Evolutionary conservation across 2,329 filamentous ascomycete genomes (phyloP).

Genomic region (Orbilia oligospora): DNA sequence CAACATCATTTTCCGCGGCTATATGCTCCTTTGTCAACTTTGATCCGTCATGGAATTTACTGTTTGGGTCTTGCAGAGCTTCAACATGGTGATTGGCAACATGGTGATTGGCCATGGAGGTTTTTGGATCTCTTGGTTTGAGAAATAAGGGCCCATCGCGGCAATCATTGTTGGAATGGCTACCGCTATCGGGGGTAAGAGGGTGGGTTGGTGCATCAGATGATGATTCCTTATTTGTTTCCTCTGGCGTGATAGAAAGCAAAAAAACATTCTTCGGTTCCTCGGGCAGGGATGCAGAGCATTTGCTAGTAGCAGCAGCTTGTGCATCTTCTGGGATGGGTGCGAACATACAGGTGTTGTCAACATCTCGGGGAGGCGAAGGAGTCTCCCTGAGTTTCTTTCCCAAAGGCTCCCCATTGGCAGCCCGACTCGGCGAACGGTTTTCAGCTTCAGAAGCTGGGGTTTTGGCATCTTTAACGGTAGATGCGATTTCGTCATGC

Average conservation of each 20-base stretch:
- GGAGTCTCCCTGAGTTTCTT: conserved; percentile 53
- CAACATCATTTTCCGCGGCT: conserved; percentile 20
- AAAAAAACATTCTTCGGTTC: conserved; percentile 8
- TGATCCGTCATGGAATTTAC: not conserved
- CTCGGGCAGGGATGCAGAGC: not conserved
- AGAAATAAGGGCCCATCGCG: not conserved
- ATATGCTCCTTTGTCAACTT: conserved; percentile 26
- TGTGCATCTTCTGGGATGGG: conserved; percentile 24
- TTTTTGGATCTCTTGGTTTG: conserved; percentile 2
- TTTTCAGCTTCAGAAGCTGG: conserved; percentile 37
- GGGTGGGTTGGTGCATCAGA: not conserved
- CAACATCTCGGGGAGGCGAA: conserved; percentile 46
- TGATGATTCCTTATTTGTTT: conserved; percentile 12
- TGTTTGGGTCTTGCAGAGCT: not conserved
- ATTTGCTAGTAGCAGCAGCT: not conserved
- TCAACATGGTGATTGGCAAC: not conserved
- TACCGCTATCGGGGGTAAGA: conserved; percentile 14
- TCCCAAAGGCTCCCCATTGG: conserved; percentile 54
- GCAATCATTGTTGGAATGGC: conserved; percentile 54
- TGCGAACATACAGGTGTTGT: conserved; percentile 53
- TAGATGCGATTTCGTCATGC: conserved; percentile 53
- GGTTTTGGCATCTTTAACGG: conserved; percentile 37
- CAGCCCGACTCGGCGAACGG: conserved; percentile 46
- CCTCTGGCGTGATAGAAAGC: conserved; percentile 2
- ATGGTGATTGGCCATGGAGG: not conserved